Conservation (phyloP, 164 flowering plant genomes). For the Sextonia rubra region DNA sequence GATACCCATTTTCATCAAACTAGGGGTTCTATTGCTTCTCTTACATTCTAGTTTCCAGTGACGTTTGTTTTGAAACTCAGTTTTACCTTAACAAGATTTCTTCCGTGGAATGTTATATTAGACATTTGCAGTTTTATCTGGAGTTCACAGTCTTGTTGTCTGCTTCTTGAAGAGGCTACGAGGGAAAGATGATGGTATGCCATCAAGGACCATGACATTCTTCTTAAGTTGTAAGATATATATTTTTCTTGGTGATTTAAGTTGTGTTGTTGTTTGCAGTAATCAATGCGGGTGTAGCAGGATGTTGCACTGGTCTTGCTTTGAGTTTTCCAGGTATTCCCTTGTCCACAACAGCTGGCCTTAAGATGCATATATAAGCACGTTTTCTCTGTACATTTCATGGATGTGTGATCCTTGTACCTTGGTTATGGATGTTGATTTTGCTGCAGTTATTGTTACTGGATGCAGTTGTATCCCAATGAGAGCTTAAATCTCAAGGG, state of each 20-base stretch:
- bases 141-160: constrained; percentile 87
- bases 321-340: constrained; percentile 81
- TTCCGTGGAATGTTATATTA: constrained; percentile 19
- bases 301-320: constrained; percentile 97
- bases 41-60: no score
- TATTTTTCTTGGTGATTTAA: neutral
- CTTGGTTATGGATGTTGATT: no score
- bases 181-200: constrained; percentile 93
- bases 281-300: constrained; percentile 90
- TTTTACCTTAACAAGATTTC: neutral
- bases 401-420: neutral
- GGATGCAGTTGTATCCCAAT: no score
- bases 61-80: neutral
- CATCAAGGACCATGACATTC: neutral
- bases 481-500: no score
- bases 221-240: neutral
- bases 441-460: no score
- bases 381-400: neutral
- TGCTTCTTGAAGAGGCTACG: constrained; percentile 82
- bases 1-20: neutral
- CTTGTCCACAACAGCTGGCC: neutral
- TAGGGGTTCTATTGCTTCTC: neutral
- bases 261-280: constrained; percentile 35
- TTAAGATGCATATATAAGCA: neutral
- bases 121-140: constrained; percentile 95